Conservation (phyloP, 108 stramenopile species). For the Fragilaria crotonensis region DNA sequence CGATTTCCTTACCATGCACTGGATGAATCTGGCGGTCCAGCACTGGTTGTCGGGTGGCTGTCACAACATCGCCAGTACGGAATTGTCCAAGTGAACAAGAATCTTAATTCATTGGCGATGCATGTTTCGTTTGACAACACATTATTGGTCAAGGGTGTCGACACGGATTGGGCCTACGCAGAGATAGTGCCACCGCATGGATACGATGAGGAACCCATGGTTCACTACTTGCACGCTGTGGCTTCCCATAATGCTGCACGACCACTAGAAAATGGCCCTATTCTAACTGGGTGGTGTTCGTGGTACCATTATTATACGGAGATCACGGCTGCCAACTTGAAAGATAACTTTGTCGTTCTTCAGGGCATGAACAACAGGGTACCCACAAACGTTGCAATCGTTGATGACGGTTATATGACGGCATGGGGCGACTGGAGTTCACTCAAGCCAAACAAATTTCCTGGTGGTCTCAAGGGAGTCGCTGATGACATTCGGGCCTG, state of each 20-base stretch:
- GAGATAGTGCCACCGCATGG: constrained; percentile 62
- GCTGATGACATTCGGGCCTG: constrained; percentile 51
- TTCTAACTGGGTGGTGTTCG: constrained; percentile 86
- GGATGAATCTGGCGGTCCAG: constrained; percentile 81
- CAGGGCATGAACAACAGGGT: constrained; percentile 41
- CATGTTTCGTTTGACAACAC: constrained; percentile 61
- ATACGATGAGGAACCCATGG: constrained; percentile 87
- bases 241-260: constrained; percentile 68
- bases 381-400: constrained; percentile 74
- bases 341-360: constrained; percentile 64
- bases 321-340: constrained; percentile 67
- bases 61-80: constrained; percentile 81
- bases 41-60: constrained; percentile 79
- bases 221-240: constrained; percentile 70
- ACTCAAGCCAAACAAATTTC: constrained; percentile 69
- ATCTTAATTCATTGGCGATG: constrained; percentile 45
- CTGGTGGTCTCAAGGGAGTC: constrained; percentile 56
- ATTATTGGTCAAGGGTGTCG: constrained; percentile 13
- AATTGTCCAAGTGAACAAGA: constrained; percentile 51
- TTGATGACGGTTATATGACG: constrained; percentile 94
- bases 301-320: constrained; percentile 93
- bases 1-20: constrained; percentile 23
- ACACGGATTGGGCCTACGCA: constrained; percentile 79
- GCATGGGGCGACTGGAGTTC: constrained; percentile 93
- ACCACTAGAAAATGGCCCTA: constrained; percentile 60